A percentile compares a stretch with the other conserved stretches of the same genome.
These are phyloP conservation scores for Lasiosphaeria miniovina DNA, from an alignment of 495 filamentous ascomycete species.

Conservation along the genomic window DNA sequence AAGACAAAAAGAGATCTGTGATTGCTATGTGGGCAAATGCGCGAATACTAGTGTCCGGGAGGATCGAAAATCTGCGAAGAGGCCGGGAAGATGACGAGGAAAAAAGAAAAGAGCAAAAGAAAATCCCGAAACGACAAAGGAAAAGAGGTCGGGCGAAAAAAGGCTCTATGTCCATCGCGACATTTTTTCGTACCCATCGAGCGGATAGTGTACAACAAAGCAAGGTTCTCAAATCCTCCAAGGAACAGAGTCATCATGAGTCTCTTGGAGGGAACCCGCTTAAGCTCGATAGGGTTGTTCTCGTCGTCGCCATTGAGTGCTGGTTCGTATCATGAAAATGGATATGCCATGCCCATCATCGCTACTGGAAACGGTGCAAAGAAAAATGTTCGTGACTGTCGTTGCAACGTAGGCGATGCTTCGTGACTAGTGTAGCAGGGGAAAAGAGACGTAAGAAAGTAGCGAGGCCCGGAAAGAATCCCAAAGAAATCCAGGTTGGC, in stretches of 20 bases:
- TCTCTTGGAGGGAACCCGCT: slow-evolving; percentile 14
- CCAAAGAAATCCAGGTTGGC: slow-evolving; percentile 26
- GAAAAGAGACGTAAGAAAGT: slow-evolving; percentile 27
- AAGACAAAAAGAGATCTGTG: too few species aligned
- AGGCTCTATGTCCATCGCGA: slow-evolving; percentile 23
- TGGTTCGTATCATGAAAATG: slow-evolving; percentile 24
- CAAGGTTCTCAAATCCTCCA: slow-evolving; percentile 13
- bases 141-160: slow-evolving; percentile 1
- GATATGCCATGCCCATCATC: slow-evolving; percentile 28
- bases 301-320: slow-evolving; percentile 20
- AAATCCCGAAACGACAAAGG: slow-evolving; percentile 8
- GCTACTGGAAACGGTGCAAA: slow-evolving; percentile 31
- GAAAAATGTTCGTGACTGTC: slow-evolving; percentile 31
- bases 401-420: slow-evolving; percentile 26
- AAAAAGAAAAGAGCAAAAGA: background rate
- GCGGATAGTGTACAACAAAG: slow-evolving; percentile 40
- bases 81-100: background rate
- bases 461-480: slow-evolving; percentile 7
- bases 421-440: slow-evolving; percentile 32
- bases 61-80: background rate
- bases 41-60: background rate
- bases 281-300: slow-evolving; percentile 24
- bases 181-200: slow-evolving; percentile 23
- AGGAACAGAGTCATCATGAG: slow-evolving; percentile 9
- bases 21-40: too few species aligned